phyloP scores from a whole-genome alignment of 1,139 yeast species.

The Petasospora fabianii region DNA sequence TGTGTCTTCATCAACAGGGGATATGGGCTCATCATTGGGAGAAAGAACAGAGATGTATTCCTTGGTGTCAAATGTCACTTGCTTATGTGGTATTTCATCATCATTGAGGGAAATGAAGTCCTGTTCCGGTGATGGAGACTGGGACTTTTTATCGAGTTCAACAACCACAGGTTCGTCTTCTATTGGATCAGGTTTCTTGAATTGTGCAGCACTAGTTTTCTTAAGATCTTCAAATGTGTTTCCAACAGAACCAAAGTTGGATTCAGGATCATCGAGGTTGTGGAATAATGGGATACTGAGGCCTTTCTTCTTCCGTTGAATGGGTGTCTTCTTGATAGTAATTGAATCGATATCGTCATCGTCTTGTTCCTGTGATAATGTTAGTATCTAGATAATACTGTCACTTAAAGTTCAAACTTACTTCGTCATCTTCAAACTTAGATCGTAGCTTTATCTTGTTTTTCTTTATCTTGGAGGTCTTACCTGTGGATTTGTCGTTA shows the following conservation, averaged over 20 bases:
- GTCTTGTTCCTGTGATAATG: neutral
- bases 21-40: conserved; percentile 12
- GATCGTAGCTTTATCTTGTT: conserved; percentile 6
- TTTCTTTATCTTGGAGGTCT: conserved; percentile 2
- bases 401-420: no score
- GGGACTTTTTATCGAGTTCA: neutral
- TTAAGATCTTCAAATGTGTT: neutral
- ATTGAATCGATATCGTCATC: conserved; percentile 2
- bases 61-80: conserved; percentile 3
- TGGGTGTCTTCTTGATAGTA: conserved; percentile 1
- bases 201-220: neutral
- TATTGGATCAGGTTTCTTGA: neutral
- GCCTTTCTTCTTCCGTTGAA: conserved; percentile 3
- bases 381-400: no score
- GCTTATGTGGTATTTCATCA: neutral
- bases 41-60: neutral
- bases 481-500: conserved; percentile 1
- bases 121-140: neutral
- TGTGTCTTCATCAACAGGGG: conserved; percentile 27
- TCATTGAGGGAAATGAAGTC: neutral
- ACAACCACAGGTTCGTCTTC: neutral
- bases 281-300: conserved; percentile 8
- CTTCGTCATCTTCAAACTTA: neutral
- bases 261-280: conserved; percentile 4
- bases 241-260: neutral